Evolutionary conservation across 345 rosid genomes (phyloP), one percentile per base, ranked within the genome.

Genomic region (Raphanus raphanistrum): DNA sequence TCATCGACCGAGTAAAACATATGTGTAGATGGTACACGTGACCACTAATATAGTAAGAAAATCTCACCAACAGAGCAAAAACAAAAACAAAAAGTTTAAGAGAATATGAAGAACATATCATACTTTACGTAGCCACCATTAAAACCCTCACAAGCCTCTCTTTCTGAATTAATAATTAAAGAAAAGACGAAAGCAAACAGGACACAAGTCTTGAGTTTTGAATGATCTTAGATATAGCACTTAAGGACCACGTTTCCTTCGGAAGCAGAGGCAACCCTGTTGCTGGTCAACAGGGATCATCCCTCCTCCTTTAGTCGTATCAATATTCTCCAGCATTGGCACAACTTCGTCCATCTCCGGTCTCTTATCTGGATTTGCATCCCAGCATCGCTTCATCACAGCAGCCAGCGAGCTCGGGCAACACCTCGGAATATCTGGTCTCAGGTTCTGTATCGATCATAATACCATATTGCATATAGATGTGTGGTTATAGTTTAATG

Each of bases 281-380:
- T 86, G 86, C 78, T 95, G 98, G 85, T 95, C 99, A 0, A 27
- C 71, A 45, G 99, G 99, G 65, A 95, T 95, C 98, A 95, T 92
- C 6, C 99, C 99, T 29, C 99, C 98, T 1, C 98, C 99, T 71
- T 90, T 92, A 17, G 96, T 81, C 3, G 95, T 89, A 80, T 95
- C 92, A 11, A 95, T 86, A 60, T 89, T 94, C 87, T 92, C 98
- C 85, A 95, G 62, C 97, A 92, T 73, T 1, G 96, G 79, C 33
- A 95, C 99, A 33, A 85, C 99, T 85, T 95, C 99, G 15, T 90
- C 98, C 99, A 95, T 95, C 80, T 92, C 98, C 0, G 99, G 99
- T 50, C 99, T 87, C 80, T 85, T 92, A 80, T 92, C 97, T 3
- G 96, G 93, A 79, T 85, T 88, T 21, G 98, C 98, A 69, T 95